Evolutionary conservation across 768 basidiomycete species (phyloP).

Genomic region (Amyloporia xantha): DNA sequence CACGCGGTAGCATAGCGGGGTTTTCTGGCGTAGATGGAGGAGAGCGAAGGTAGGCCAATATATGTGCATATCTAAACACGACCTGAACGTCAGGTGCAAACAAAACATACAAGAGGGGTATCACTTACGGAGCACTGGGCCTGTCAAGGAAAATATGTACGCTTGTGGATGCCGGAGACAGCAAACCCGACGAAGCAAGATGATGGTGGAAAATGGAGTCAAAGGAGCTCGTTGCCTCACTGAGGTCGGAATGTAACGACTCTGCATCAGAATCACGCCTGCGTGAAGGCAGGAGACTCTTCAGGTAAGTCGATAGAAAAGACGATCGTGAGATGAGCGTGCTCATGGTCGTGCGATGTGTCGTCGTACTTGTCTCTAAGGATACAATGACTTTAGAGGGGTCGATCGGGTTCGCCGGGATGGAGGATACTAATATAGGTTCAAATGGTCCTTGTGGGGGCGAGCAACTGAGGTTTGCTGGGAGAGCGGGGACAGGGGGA

Average conservation of each 20-base stretch:
- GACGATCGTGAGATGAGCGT: slow-evolving; percentile 69
- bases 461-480: slow-evolving; percentile 36
- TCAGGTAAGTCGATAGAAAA: slow-evolving; percentile 39
- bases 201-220: slow-evolving; percentile 54
- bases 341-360: slow-evolving; percentile 57
- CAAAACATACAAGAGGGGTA: neutral
- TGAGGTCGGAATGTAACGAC: slow-evolving; percentile 52
- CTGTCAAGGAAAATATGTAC: slow-evolving; percentile 77
- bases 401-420: slow-evolving; percentile 43
- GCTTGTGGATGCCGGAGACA: slow-evolving; percentile 37
- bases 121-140: slow-evolving; percentile 71
- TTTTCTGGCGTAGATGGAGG: slow-evolving; percentile 37
- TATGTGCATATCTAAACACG: slow-evolving; percentile 53
- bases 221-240: slow-evolving; percentile 40
- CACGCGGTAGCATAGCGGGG: slow-evolving; percentile 52
- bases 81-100: neutral
- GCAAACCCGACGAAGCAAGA: slow-evolving; percentile 51
- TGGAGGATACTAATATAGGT: slow-evolving; percentile 48
- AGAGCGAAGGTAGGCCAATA: slow-evolving; percentile 67
- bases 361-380: slow-evolving; percentile 65
- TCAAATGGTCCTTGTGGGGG: slow-evolving; percentile 53
- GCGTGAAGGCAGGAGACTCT: slow-evolving; percentile 23
- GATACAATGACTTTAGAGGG: slow-evolving; percentile 60
- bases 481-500: slow-evolving; percentile 43
- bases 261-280: slow-evolving; percentile 33